These are phyloP conservation scores for Fraxinus greggii DNA, from an alignment of 305 asterid genomes.

Conservation along the genomic window DNA sequence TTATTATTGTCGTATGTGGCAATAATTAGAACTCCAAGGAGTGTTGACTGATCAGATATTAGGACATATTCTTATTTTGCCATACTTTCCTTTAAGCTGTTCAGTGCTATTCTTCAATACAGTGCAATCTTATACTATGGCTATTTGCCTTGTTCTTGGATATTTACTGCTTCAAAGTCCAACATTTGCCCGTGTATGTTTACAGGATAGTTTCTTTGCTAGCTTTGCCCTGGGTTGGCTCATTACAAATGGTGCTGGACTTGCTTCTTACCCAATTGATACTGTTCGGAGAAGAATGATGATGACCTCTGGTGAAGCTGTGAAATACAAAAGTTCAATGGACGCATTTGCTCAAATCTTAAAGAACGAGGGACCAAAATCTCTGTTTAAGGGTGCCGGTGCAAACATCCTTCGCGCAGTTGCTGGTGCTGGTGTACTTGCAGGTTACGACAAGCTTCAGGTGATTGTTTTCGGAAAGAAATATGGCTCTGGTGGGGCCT, in stretches of 20 bases:
- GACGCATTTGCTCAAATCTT: neutral
- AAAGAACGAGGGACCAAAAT: neutral
- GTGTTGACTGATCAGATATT: neutral
- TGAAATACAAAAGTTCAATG: neutral
- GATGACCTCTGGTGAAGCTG: neutral
- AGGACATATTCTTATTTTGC: no score
- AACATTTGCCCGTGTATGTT: neutral
- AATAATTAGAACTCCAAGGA: neutral
- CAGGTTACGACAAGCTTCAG: neutral
- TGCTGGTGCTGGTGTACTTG: neutral
- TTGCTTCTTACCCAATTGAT: neutral
- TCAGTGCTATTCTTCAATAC: neutral
- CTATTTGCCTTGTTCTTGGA: neutral
- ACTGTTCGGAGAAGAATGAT: neutral
- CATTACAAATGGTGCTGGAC: neutral
- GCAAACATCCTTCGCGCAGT: neutral
- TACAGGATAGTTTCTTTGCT: neutral
- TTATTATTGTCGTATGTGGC: neutral
- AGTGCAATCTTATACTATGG: neutral
- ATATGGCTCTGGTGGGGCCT: slow-evolving; percentile 13
- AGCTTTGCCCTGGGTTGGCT: neutral
- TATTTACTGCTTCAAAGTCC: neutral
- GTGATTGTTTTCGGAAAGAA: neutral
- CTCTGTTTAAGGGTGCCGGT: neutral
- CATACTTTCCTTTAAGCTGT: neutral